phyloP scores from a whole-genome alignment of 176 grass and related monocot genomes.

The Hsuehochloa calcarea region DNA sequence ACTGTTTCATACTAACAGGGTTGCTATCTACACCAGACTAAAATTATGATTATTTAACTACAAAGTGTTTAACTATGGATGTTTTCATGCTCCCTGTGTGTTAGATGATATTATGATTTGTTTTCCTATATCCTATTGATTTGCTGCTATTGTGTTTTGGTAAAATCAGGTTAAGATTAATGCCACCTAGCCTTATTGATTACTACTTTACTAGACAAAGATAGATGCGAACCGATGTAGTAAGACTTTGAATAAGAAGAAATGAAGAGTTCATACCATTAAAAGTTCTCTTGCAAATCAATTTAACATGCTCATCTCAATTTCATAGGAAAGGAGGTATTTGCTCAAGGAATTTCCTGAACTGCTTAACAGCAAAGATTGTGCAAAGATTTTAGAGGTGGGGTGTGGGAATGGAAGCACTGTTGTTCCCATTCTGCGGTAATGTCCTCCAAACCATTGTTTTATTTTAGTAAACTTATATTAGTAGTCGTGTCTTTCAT shows the following conservation, averaged over 20 bases:
- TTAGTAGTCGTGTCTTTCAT: neutral
- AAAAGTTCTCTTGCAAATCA: neutral
- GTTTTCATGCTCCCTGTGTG: neutral
- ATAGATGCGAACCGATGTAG: neutral
- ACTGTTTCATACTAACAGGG: neutral
- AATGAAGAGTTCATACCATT: neutral
- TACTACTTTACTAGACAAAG: neutral
- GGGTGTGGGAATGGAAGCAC: conserved; percentile 92
- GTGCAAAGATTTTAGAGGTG: conserved; percentile 68
- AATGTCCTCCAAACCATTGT: conserved; percentile 20
- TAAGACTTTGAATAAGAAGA: conserved; percentile 1
- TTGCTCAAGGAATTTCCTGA: conserved; percentile 91
- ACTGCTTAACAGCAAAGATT: conserved; percentile 42
- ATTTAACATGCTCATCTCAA: conserved; percentile 10
- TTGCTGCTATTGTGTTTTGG: neutral
- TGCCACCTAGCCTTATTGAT: neutral
- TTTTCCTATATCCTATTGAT: neutral
- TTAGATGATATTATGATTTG: neutral
- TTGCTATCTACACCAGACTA: neutral
- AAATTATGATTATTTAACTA: neutral
- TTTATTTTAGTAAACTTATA: neutral
- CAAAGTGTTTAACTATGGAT: neutral
- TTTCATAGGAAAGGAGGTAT: conserved; percentile 86
- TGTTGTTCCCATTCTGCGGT: conserved; percentile 55
- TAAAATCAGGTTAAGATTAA: neutral